A percentile compares a stretch with the other conserved stretches of the same genome.
These are phyloP conservation scores for Nannizziopsis arthrosporioides DNA, from an alignment of 2,329 filamentous ascomycete species.

Conservation along the genomic window DNA sequence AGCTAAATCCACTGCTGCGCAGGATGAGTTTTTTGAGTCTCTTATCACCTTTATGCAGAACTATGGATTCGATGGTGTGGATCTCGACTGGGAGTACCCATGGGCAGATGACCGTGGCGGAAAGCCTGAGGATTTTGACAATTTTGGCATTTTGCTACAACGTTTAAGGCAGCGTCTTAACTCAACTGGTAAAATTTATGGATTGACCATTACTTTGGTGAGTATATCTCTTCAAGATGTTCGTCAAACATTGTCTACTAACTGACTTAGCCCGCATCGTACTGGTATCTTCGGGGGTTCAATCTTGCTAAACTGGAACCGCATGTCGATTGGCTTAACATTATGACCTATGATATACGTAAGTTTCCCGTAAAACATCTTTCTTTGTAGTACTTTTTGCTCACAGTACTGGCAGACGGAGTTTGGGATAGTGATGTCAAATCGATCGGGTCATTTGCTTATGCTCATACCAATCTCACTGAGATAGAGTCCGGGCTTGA, in stretches of 20 bases:
- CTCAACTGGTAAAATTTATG: constrained; percentile 13
- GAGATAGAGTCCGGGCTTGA: constrained; percentile 23
- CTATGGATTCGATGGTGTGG: constrained; percentile 37
- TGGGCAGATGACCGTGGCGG: constrained; percentile 31
- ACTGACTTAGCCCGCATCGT: constrained; percentile 18
- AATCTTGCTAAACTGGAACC: constrained; percentile 16
- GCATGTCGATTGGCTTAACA: constrained; percentile 20
- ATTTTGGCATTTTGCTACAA: constrained; percentile 21
- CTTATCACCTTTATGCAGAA: constrained; percentile 32
- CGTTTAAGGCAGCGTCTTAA: constrained; percentile 14
- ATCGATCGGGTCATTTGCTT: constrained; percentile 17
- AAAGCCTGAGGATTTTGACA: constrained; percentile 24
- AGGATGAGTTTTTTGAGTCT: constrained; percentile 28
- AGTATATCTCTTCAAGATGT: background rate
- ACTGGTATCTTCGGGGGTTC: constrained; percentile 25
- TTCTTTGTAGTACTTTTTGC: background rate
- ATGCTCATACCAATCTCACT: constrained; percentile 25
- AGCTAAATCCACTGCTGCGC: constrained; percentile 13
- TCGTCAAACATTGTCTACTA: background rate
- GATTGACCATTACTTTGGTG: constrained; percentile 16
- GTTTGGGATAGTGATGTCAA: constrained; percentile 20
- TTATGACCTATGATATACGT: constrained; percentile 24
- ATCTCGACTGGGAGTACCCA: constrained; percentile 37
- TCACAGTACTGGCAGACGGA: constrained; percentile 12
- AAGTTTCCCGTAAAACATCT: background rate